phyloP scores from a whole-genome alignment of 140 eudicot genomes.

The Anethum foeniculum region DNA sequence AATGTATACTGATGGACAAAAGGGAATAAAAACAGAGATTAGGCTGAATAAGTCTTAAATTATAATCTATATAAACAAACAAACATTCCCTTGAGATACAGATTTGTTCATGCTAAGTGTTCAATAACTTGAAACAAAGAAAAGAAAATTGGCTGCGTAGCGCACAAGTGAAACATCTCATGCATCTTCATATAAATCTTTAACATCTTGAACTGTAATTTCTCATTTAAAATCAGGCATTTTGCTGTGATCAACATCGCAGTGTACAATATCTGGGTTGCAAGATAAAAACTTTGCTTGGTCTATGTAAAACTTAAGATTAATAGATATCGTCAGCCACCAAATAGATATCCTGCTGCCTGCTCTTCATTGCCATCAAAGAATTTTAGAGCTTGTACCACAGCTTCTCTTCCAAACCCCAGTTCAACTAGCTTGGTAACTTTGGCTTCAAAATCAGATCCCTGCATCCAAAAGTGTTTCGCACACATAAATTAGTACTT shows the following conservation, averaged over 20 bases:
- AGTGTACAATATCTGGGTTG: constrained; percentile 18
- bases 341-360: constrained; percentile 87
- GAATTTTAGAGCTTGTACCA: constrained; percentile 61
- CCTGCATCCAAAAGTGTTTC: constrained; percentile 34
- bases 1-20: not conserved
- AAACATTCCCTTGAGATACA: not conserved
- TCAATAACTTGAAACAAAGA: not conserved
- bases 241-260: constrained; percentile 11
- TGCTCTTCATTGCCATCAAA: constrained; percentile 82
- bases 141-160: not conserved
- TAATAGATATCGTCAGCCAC: constrained; percentile 30
- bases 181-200: not conserved
- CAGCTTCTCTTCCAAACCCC: constrained; percentile 80
- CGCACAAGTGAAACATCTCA: not conserved
- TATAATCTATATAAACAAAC: not conserved
- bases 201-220: not conserved
- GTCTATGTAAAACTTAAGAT: constrained; percentile 4
- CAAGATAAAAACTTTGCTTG: not conserved
- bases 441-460: constrained; percentile 85
- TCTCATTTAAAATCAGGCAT: constrained; percentile 3
- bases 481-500: not conserved
- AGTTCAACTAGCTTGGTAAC: constrained; percentile 71
- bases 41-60: not conserved
- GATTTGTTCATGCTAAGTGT: not conserved
- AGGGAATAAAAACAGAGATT: not conserved